Conservation (phyloP, 768 basidiomycete species). For the Termitomyces eurrhizus region DNA sequence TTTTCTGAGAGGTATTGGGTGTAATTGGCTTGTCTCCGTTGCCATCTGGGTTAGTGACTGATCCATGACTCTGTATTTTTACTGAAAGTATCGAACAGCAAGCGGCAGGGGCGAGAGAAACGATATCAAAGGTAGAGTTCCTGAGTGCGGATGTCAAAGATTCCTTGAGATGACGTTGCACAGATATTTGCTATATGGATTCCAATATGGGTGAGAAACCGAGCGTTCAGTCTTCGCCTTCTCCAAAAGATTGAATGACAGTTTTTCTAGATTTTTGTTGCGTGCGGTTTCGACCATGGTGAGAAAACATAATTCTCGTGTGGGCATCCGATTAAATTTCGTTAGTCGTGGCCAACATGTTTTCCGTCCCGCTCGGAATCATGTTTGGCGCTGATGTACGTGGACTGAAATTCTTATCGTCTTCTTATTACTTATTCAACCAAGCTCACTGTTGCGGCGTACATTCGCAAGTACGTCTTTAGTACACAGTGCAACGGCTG, state of each 20-base stretch:
- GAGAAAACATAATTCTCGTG: neutral
- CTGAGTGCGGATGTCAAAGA: neutral
- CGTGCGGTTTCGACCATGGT: slow-evolving; percentile 71
- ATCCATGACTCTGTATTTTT: neutral
- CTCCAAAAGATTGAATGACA: neutral
- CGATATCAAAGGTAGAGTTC: slow-evolving; percentile 54
- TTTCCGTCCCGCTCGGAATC: slow-evolving; percentile 64
- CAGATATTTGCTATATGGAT: slow-evolving; percentile 66
- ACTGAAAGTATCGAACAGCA: slow-evolving; percentile 38
- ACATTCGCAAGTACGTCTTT: slow-evolving; percentile 60
- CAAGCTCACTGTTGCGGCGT: slow-evolving; percentile 48
- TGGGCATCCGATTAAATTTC: neutral
- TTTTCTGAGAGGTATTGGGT: slow-evolving; percentile 69
- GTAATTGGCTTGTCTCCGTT: slow-evolving; percentile 73
- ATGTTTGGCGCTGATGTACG: slow-evolving; percentile 66
- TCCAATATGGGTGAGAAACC: slow-evolving; percentile 59
- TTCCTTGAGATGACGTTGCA: neutral
- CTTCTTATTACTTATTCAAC: neutral
- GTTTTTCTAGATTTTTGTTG: slow-evolving; percentile 54
- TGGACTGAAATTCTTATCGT: neutral
- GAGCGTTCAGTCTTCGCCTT: neutral
- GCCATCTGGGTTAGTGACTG: slow-evolving; percentile 61
- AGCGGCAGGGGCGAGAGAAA: slow-evolving; percentile 64
- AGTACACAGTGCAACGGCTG: neutral
- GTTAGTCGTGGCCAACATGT: slow-evolving; percentile 59